Evolutionary conservation across 1,284 basidiomycete genomes (phyloP), one percentile per base, ranked within the genome.

Genomic region (Retiboletus flavoniger): DNA sequence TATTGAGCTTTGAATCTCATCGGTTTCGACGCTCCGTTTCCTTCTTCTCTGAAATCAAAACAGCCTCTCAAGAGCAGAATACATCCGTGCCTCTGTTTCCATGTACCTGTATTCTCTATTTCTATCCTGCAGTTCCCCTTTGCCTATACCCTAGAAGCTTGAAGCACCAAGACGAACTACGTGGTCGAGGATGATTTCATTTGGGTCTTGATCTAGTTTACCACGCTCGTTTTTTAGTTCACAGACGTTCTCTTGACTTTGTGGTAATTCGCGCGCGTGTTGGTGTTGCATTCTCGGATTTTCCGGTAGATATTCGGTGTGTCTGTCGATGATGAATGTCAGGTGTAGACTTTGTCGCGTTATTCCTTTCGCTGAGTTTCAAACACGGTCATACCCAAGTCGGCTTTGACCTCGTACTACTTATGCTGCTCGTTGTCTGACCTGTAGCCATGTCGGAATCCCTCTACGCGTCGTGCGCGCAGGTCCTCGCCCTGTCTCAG

Each of bases 391-490:
- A 19, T 10, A 26, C 4, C 16, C n/a, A 19, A 7, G 14, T 39
- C 32, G 28, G 24, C 14, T 53, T 28, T 16, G 34, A 35, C 31
- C 31, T 35, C 8, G 14, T 4, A 2, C 4, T 24, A 24, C 39
- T 28, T 35, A 44, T 56, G 48, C 6, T 29, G 14, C 35, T 32
- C 44, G 8, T 32, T 35, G 24, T 46, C 42, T 60, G 42, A 51
- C 43, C 7, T 26, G 19, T 29, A 5, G 11, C 24, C 49, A 68
- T 69, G 67, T 69, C 70, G 21, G 67, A 69, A 16, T 65, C 69
- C 0, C 72, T 89, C 7, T 88, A 83, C 61, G 72, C 75, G 14
- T 76, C 82, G 4, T 88, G 78, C 57, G 87, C 88, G 1, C 80
- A 87, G 55, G 84, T 87, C 4, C 77, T 90, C 10, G 74, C 80